Base-by-base conservation (phyloP, 768 basidiomycete species). In the Psilocybe cyanescens region DNA sequence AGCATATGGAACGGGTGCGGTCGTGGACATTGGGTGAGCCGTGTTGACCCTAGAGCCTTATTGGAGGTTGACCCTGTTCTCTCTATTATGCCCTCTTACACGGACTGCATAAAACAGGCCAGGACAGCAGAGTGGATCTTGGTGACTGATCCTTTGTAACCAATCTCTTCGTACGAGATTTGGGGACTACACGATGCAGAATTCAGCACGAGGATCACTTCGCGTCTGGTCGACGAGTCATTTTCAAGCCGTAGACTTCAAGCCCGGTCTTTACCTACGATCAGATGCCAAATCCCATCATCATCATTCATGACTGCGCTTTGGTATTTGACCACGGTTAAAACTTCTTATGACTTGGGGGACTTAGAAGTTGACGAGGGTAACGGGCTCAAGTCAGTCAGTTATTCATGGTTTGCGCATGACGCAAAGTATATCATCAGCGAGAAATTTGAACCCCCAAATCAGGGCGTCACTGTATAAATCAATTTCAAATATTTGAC, bases 1-100 rank as follows among this genome's bases (percentile, higher is more conserved):
- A 45, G 9, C 44, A 60, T 41, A 55, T 31, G 37, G 53, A 28
- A 59, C 37, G 46, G 54, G 46, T 24, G 17, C 37, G 29, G n/a
- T 33, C 14, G 9, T 41, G 24, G 37, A 16, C 19, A 60, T 16
- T 33, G 33, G 46, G 47, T 60, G 54, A 48, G 59, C 46, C 12
- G 7, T 17, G 6, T 53, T 28, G 17, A 11, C 46, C 35, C 39
- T 52, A 28, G 39, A 14, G 44, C 51, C 46, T 24, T 28, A 37
- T 44, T 50, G 28, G 31, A 29, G 31, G 33, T 17, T 17, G 50
- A 37, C 33, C 12, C 8, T 24, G 6, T 55, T 50, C 24, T 55
- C 46, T n/a, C 17, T 39, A 4, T 14, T 46, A 53, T 33, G 16
- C 16, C 41, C 41, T 8, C n/a, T 7, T 44, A n/a, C 1, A 44